A percentile compares a stretch with the other conserved stretches of the same genome.
phyloP scores from a whole-genome alignment of 2,329 filamentous ascomycete species.

The Penicillium sp. region DNA sequence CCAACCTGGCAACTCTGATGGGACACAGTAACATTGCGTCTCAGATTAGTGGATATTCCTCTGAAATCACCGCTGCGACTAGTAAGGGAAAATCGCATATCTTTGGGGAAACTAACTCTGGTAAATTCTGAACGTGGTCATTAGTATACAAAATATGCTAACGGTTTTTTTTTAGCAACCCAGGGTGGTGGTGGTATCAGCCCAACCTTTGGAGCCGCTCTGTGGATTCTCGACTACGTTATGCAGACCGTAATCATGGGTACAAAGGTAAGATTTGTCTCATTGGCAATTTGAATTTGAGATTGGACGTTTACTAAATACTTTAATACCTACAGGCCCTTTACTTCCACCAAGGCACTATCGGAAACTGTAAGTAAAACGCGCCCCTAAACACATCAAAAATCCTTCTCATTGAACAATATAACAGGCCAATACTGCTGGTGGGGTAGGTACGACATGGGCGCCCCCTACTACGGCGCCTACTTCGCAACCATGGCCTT shows the following conservation, averaged over 20 bases:
- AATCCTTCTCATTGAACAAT: background rate
- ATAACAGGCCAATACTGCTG: conserved; percentile 53
- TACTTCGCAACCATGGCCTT: conserved; percentile 56
- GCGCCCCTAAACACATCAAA: background rate
- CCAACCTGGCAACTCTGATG: conserved; percentile 53
- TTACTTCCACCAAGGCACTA: conserved; percentile 60
- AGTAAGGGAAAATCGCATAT: conserved; percentile 53
- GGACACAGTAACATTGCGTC: conserved; percentile 51
- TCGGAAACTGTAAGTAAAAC: conserved; percentile 55
- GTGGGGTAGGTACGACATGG: conserved; percentile 57
- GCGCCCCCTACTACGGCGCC: conserved; percentile 60
- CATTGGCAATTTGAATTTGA: too few species aligned
- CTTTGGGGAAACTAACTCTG: conserved; percentile 59
- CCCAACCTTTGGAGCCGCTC: conserved; percentile 57
- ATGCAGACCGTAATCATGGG: conserved; percentile 42
- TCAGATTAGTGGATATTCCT: conserved; percentile 49
- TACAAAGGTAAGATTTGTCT: conserved; percentile 25
- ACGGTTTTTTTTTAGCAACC: too few species aligned
- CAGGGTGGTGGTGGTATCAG: conserved; percentile 50
- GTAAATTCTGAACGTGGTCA: too few species aligned
- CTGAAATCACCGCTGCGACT: conserved; percentile 50
- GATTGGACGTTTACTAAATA: background rate
- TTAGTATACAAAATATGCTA: too few species aligned
- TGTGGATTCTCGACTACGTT: conserved; percentile 60
- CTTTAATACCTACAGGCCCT: conserved; percentile 25